Evolutionary conservation across 306 rosid genomes (phyloP), one percentile per base, ranked within the genome.

Genomic region (Alnus rubra): DNA sequence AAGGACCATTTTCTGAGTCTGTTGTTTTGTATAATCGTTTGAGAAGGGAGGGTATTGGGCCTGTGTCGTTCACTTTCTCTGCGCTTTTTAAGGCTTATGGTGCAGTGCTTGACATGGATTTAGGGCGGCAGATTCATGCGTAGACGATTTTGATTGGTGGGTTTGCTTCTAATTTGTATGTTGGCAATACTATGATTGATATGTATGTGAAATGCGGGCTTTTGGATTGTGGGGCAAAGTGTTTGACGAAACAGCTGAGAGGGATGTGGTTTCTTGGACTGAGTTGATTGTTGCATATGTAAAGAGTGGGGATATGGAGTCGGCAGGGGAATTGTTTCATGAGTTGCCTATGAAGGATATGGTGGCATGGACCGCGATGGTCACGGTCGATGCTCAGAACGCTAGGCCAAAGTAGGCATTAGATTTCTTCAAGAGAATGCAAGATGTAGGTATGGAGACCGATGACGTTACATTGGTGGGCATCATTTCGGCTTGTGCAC

Each of bases 361-460:
- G 87, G 97, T 94, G 85, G 89, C 86, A 15, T 94, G 97, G 97
- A 94, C 97, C 18, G 85, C 97, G 0, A 88, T 94, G 93, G 86
- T 94, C 51, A 89, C 84, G 1, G 97, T 97, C 10, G 92, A 87
- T 79, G 90, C 96, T 2, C 94, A 94, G 70, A 92, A 94, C 81
- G 93, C 87, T 52, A 87, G 72, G 84, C 94, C 97, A 0, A 78
- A 76, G 69, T 88, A 86, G 53, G 98, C 97, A 0, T 73, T 94
- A 82, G 85, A 88, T 44, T 67, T 82, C 83, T 94, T 92, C 33
- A 75, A 63, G 62, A 79, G 16, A 74, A 84, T 92, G 91, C 81
- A 50, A 19, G 76, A 80, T 37, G 80, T 30, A 2, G 88, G 90
- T 49, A 58, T 89, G 3, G 87, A 84, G 75, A 84, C 78, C 1